Evolutionary conservation across 2,329 filamentous ascomycete species (phyloP).

Genomic region (Trichoderma polysporum): DNA sequence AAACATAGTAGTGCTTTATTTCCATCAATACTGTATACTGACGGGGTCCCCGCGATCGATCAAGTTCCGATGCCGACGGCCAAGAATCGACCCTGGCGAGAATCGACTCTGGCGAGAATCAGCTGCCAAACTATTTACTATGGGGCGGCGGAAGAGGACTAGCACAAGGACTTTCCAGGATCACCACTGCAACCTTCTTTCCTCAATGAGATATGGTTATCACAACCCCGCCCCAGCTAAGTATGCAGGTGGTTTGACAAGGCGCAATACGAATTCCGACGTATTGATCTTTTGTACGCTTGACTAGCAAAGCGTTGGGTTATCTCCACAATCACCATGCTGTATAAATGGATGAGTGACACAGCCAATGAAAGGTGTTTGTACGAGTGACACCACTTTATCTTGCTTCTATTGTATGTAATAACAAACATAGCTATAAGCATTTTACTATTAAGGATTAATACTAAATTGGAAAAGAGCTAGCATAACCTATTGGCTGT

Average conservation of each 20-base stretch:
- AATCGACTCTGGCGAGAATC: not conserved
- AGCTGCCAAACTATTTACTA: not conserved
- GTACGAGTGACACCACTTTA: no score
- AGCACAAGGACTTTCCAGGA: not conserved
- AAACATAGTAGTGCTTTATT: not conserved
- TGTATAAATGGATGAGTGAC: no score
- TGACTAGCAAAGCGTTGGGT: not conserved
- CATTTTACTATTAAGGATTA: not conserved
- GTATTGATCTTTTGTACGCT: not conserved
- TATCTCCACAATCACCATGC: not conserved
- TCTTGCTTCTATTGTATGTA: no score
- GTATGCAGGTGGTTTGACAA: not conserved
- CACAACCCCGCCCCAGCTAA: not conserved
- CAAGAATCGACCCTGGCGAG: not conserved
- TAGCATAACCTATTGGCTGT: not conserved
- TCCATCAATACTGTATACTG: not conserved
- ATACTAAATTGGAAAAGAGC: not conserved
- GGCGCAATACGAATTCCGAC: not conserved
- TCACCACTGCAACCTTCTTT: not conserved
- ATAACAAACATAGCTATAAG: no score
- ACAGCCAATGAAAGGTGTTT: no score
- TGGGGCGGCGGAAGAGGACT: not conserved
- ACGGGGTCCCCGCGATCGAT: not conserved
- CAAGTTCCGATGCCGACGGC: not conserved
- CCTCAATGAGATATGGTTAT: not conserved